Percentiles rank a stretch among this genome's conserved stretches.
These are phyloP conservation scores for Heliamphora pulchella DNA, from an alignment of 179 eudicot genomes.

Conservation along the genomic window DNA sequence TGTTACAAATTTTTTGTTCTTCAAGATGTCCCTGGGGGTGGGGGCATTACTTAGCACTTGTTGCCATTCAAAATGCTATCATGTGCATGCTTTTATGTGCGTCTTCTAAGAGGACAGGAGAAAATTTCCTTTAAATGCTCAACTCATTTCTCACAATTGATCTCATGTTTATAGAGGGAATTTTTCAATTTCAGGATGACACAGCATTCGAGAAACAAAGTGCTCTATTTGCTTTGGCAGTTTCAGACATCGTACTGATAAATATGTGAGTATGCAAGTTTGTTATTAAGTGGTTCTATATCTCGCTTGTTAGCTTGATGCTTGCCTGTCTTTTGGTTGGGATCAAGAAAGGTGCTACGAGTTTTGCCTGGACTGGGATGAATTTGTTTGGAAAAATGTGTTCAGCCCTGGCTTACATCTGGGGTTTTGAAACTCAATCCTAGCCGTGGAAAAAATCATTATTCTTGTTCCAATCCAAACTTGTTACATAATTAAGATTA, in stretches of 20 bases:
- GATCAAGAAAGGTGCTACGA: background rate
- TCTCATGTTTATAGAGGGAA: background rate
- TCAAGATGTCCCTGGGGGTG: too few relatives aligned
- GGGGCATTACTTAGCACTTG: background rate
- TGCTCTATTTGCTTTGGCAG: conserved; percentile 41
- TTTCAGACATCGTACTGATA: conserved; percentile 40
- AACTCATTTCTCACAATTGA: background rate
- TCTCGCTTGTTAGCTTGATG: background rate
- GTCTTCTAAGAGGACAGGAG: background rate
- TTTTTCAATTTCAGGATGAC: conserved; percentile 32
- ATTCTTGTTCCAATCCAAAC: background rate
- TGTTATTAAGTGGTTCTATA: background rate
- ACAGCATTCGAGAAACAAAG: conserved; percentile 42
- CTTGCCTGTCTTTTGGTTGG: background rate
- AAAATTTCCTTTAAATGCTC: conserved; percentile 1
- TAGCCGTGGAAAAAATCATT: background rate
- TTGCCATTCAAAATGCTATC: background rate
- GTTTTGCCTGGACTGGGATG: background rate
- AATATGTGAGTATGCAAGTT: conserved; percentile 30
- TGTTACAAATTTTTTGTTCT: background rate
- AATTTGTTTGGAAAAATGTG: background rate
- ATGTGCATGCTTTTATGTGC: background rate
- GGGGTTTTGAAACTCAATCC: background rate
- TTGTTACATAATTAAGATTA: background rate
- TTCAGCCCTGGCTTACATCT: background rate